These are phyloP conservation scores for Phaeosphaeriaceae sp. DNA, from an alignment of 2,329 filamentous ascomycete genomes.

Conservation along the genomic window DNA sequence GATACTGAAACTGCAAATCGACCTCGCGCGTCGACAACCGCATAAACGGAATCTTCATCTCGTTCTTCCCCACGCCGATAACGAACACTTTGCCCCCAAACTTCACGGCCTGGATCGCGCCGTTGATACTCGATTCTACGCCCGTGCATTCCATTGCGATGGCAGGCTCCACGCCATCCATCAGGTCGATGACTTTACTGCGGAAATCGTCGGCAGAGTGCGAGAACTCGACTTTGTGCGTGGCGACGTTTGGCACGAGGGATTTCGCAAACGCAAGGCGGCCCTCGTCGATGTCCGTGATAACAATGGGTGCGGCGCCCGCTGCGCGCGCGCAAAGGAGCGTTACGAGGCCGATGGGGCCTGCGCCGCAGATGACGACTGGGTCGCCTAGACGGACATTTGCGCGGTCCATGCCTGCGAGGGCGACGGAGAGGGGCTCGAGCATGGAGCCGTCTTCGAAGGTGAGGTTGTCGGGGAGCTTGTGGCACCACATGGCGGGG, in stretches of 20 bases:
- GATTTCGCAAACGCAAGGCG: slow-evolving; percentile 84
- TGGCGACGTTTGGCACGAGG: slow-evolving; percentile 78
- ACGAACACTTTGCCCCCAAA: slow-evolving; percentile 98
- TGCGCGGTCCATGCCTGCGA: slow-evolving; percentile 86
- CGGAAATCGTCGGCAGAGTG: slow-evolving; percentile 70
- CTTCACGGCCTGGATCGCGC: slow-evolving; percentile 87
- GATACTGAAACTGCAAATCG: slow-evolving; percentile 95
- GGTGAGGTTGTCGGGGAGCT: slow-evolving; percentile 83
- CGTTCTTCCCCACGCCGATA: slow-evolving; percentile 92
- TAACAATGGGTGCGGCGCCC: slow-evolving; percentile 87
- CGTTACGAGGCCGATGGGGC: slow-evolving; percentile 90
- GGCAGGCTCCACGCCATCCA: slow-evolving; percentile 80
- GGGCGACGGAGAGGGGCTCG: slow-evolving; percentile 86
- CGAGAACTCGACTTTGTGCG: slow-evolving; percentile 71
- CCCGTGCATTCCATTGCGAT: slow-evolving; percentile 92
- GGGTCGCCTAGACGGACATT: slow-evolving; percentile 83
- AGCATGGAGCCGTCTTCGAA: slow-evolving; percentile 91
- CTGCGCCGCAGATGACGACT: slow-evolving; percentile 88
- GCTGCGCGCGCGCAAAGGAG: slow-evolving; percentile 83
- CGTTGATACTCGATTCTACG: slow-evolving; percentile 84
- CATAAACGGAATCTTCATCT: slow-evolving; percentile 97
- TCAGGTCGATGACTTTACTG: slow-evolving; percentile 69
- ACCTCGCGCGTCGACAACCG: slow-evolving; percentile 87
- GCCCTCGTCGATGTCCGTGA: slow-evolving; percentile 92
- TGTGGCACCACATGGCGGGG: slow-evolving; percentile 93